Evolutionary conservation across 2,329 filamentous ascomycete species (phyloP).

Genomic region (Fusarium papillatum): DNA sequence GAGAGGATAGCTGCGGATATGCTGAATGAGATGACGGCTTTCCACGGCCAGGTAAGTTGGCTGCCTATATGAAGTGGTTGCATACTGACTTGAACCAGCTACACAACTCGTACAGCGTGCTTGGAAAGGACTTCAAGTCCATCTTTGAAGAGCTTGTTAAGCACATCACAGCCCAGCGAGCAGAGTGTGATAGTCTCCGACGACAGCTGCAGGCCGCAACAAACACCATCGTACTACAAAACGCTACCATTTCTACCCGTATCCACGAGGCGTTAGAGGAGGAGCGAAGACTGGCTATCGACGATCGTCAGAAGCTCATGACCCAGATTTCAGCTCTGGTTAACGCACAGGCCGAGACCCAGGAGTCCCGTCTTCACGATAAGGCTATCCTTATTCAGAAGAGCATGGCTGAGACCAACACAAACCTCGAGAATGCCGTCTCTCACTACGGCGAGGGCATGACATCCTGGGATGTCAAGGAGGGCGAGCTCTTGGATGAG

Average conservation of each 20-base stretch:
- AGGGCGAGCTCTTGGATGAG: conserved; percentile 77
- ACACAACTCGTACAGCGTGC: conserved; percentile 84
- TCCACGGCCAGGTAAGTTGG: conserved; percentile 75
- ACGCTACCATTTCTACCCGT: conserved; percentile 73
- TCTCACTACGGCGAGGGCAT: conserved; percentile 78
- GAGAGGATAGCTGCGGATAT: conserved; percentile 93
- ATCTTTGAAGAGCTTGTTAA: conserved; percentile 86
- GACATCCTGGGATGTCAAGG: conserved; percentile 79
- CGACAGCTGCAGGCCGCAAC: conserved; percentile 80
- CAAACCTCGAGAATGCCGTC: conserved; percentile 75
- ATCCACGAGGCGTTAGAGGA: conserved; percentile 81
- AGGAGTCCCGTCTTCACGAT: conserved; percentile 78
- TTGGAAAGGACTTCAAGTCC: conserved; percentile 88
- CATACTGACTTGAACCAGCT: conserved; percentile 63
- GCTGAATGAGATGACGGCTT: conserved; percentile 85
- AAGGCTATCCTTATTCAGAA: conserved; percentile 74
- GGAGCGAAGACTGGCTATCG: conserved; percentile 79
- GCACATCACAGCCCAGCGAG: conserved; percentile 81
- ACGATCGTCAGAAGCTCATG: conserved; percentile 82
- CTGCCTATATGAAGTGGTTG: not conserved
- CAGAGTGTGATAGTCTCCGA: conserved; percentile 80
- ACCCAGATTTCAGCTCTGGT: conserved; percentile 84
- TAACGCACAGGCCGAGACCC: conserved; percentile 78
- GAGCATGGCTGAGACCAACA: conserved; percentile 73
- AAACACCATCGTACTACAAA: conserved; percentile 76